These are phyloP conservation scores for Linum trigynum DNA, from an alignment of 345 rosid genomes.

Conservation along the genomic window DNA sequence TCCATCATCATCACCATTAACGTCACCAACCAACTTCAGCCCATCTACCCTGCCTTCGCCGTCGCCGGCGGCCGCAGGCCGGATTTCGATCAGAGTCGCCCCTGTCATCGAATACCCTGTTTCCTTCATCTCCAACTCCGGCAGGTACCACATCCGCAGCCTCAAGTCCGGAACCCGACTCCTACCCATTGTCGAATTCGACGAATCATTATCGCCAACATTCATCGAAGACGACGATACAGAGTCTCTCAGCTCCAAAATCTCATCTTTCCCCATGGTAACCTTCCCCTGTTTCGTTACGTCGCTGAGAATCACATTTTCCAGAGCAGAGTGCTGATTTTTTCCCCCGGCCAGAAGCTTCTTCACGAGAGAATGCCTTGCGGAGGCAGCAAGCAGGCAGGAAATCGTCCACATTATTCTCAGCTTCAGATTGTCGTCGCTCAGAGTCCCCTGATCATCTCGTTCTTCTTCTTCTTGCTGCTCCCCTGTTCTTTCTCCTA, in stretches of 20 bases:
- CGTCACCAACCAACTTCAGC: slow-evolving; percentile 1
- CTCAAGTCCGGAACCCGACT: slow-evolving; percentile 28
- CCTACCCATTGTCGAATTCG: slow-evolving; percentile 16
- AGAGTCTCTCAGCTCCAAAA: slow-evolving; percentile 24
- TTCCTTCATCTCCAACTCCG: slow-evolving; percentile 29
- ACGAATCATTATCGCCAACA: background rate
- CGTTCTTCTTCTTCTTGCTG: background rate
- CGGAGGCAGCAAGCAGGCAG: slow-evolving; percentile 30
- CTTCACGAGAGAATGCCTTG: slow-evolving; percentile 29
- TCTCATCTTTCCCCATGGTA: slow-evolving; percentile 20
- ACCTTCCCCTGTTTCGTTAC: slow-evolving; percentile 26
- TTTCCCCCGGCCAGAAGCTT: slow-evolving; percentile 11
- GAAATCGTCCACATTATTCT: slow-evolving; percentile 31
- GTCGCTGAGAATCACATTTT: slow-evolving; percentile 22
- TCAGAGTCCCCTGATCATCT: background rate
- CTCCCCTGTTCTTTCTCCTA: background rate
- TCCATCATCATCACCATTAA: slow-evolving; percentile 10
- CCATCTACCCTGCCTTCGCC: background rate
- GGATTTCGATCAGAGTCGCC: slow-evolving; percentile 32
- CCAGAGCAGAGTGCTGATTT: slow-evolving; percentile 14
- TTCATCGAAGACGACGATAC: background rate
- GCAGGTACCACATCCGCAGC: slow-evolving; percentile 30
- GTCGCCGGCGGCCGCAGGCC: slow-evolving; percentile 14
- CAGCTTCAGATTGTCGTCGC: slow-evolving; percentile 25
- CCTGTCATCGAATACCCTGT: slow-evolving; percentile 32